phyloP scores from a whole-genome alignment of 2,329 filamentous ascomycete genomes.

The Microsporum audouinii region DNA sequence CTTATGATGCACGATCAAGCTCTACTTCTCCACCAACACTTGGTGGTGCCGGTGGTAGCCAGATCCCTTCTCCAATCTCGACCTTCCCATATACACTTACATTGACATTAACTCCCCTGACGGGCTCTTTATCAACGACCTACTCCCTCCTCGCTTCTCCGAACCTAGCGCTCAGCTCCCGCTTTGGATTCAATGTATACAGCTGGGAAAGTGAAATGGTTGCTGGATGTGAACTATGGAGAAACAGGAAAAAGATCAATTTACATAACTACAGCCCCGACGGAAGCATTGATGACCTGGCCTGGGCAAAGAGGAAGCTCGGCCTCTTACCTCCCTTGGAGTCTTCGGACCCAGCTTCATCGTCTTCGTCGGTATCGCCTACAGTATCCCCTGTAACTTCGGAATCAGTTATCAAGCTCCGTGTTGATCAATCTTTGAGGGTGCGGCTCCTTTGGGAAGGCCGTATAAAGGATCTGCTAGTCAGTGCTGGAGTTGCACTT shows the following conservation, averaged over 20 bases:
- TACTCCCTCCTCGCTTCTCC: slow-evolving; percentile 83
- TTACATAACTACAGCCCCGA: slow-evolving; percentile 12
- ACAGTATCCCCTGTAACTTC: slow-evolving; percentile 36
- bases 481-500: slow-evolving; percentile 78
- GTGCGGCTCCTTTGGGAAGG: slow-evolving; percentile 89
- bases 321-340: slow-evolving; percentile 10
- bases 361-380: slow-evolving; percentile 41
- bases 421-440: slow-evolving; percentile 76
- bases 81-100: slow-evolving; percentile 91
- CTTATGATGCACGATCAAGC: slow-evolving; percentile 20
- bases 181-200: slow-evolving; percentile 95
- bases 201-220: slow-evolving; percentile 94
- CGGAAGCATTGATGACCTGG: slow-evolving; percentile 27
- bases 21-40: slow-evolving; percentile 7
- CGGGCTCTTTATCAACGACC: slow-evolving; percentile 82
- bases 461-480: slow-evolving; percentile 78
- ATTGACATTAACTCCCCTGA: slow-evolving; percentile 82
- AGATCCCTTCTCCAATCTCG: slow-evolving; percentile 34
- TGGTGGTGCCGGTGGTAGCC: slow-evolving; percentile 15
- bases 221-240: slow-evolving; percentile 87
- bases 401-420: slow-evolving; percentile 78
- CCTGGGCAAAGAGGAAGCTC: slow-evolving; percentile 36
- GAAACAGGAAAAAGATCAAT: slow-evolving; percentile 34
- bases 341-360: slow-evolving; percentile 13
- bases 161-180: slow-evolving; percentile 73